Percentiles rank a stretch among this genome's conserved stretches.
These are phyloP conservation scores for Neocatenulostroma microsporum DNA, from an alignment of 2,329 filamentous ascomycete species.

Conservation along the genomic window DNA sequence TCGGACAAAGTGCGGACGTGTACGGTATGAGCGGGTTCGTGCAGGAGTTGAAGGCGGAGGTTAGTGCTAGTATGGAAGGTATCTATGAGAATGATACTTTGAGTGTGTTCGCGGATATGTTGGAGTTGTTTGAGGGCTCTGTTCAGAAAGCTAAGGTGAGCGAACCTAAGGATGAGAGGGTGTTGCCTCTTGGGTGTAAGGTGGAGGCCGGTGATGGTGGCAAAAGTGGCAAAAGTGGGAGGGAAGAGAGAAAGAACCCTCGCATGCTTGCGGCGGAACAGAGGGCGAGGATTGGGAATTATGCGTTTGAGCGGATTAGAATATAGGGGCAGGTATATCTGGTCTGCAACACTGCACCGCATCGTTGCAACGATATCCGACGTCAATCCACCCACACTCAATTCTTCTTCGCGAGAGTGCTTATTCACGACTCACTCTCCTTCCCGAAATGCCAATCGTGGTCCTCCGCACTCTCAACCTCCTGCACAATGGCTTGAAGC, in stretches of 20 bases:
- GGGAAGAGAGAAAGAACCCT: constrained; percentile 53
- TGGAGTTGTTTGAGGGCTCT: not conserved
- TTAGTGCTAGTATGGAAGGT: constrained; percentile 63
- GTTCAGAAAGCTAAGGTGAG: too few relatives aligned
- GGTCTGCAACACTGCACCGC: too few relatives aligned
- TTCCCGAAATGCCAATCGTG: too few relatives aligned
- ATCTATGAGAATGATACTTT: constrained; percentile 62
- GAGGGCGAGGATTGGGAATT: constrained; percentile 71
- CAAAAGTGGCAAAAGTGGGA: constrained; percentile 1
- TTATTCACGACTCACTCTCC: too few relatives aligned
- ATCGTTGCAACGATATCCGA: too few relatives aligned
- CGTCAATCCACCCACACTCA: too few relatives aligned
- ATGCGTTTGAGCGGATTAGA: constrained; percentile 69
- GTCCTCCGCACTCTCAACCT: too few relatives aligned
- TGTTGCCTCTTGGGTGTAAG: constrained; percentile 69
- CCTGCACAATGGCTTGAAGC: too few relatives aligned
- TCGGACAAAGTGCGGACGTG: constrained; percentile 47
- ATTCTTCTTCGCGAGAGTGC: too few relatives aligned
- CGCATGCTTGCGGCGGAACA: constrained; percentile 70
- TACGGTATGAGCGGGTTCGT: constrained; percentile 57
- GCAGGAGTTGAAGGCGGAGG: constrained; percentile 57
- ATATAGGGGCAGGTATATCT: too few relatives aligned
- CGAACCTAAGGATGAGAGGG: too few relatives aligned
- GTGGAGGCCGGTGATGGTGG: too few relatives aligned
- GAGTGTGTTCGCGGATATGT: constrained; percentile 48